Evolutionary conservation across 2,329 filamentous ascomycete genomes (phyloP), one percentile per base, ranked within the genome.

Genomic region (Alternaria sp.): DNA sequence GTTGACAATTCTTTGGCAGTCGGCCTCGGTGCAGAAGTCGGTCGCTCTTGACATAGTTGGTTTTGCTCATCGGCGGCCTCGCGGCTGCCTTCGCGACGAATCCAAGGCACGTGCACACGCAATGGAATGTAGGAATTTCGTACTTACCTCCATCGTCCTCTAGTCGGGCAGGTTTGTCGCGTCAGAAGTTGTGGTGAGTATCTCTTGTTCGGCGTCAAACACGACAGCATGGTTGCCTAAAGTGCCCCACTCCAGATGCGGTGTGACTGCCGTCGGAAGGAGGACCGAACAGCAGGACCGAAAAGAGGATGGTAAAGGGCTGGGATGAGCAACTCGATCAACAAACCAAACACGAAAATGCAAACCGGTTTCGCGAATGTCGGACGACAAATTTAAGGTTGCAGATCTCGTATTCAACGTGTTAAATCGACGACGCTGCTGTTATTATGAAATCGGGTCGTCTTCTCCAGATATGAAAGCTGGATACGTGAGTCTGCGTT

Each of bases 21-120:
- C n/a, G n/a, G n/a, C n/a, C n/a, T n/a, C n/a, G n/a, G n/a, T n/a
- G n/a, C n/a, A n/a, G n/a, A n/a, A n/a, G n/a, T n/a, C n/a, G 21
- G 21, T 23, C 36, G 36, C 36, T 40, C n/a, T 17, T 1, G 1
- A 1, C 15, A 0, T 40, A 1, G 1, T 0, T 40, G 36, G 36
- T 40, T 40, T 40, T 40, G n/a, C 36, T 40, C 36, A 11, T 40
- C 36, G 36, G n/a, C 36, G 8, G 36, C 36, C 0, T 40, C 2
- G 2, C 15, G n/a, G 36, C 36, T 40, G 36, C 36, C 9, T 40
- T 40, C 36, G n/a, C n/a, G n/a, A 40, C 36, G n/a, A 2, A 40
- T 17, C 36, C 4, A 40, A 40, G 36, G 36, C 36, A 40, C 0
- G n/a, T 40, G 36, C 36, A 3, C 36, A 17, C 15, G 36, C n/a